Percentiles rank a stretch among this genome's conserved stretches.
These are phyloP conservation scores for Piromyces sp. DNA, from an alignment of 192 early-diverging fungal genomes.

Conservation along the genomic window DNA sequence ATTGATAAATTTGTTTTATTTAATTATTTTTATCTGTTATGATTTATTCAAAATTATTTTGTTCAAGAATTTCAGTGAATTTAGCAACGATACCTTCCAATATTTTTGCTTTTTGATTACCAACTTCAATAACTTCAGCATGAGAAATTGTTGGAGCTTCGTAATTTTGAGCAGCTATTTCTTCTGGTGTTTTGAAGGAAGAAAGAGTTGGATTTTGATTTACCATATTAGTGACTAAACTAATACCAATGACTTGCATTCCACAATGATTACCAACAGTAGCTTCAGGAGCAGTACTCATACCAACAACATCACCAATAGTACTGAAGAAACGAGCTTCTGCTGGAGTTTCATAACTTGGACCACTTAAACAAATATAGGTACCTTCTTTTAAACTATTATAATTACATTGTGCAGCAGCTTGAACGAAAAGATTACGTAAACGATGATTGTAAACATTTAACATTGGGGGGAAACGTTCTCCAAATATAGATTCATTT, in stretches of 20 bases:
- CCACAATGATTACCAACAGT: slow-evolving; percentile 71
- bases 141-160: neutral
- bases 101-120: neutral
- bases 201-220: neutral
- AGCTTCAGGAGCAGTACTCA: slow-evolving; percentile 79
- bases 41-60: neutral
- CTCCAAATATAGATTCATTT: slow-evolving; percentile 63
- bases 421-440: slow-evolving; percentile 50
- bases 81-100: neutral
- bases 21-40: too few species aligned
- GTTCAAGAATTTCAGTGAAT: neutral
- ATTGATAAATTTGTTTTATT: too few species aligned
- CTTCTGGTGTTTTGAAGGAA: neutral
- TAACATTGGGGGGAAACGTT: slow-evolving; percentile 70
- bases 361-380: slow-evolving; percentile 69
- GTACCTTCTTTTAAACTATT: slow-evolving; percentile 54
- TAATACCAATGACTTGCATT: slow-evolving; percentile 58
- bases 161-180: neutral
- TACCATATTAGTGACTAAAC: slow-evolving; percentile 60
- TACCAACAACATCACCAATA: slow-evolving; percentile 69
- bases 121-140: neutral
- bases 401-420: slow-evolving; percentile 14
- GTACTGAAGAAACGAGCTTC: slow-evolving; percentile 50
- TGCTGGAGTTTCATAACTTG: slow-evolving; percentile 77
- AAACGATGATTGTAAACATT: slow-evolving; percentile 68